Evolutionary conservation across 1,139 yeast species (phyloP).

Genomic region (Candida sp.): DNA sequence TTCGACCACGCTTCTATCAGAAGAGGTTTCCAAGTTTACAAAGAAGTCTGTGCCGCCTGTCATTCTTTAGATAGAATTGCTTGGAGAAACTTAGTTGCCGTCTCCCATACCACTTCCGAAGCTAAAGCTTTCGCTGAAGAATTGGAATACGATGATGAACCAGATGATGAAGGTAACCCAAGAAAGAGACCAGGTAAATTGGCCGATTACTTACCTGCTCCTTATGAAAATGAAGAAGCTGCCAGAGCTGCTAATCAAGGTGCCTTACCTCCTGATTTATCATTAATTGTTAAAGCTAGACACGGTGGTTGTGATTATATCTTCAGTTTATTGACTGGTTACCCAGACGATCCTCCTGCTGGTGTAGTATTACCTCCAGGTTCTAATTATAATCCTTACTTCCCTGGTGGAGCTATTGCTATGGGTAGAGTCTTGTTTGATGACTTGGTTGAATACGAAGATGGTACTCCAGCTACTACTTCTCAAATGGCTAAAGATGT

Average conservation of each 20-base stretch:
- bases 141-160: conserved; percentile 98
- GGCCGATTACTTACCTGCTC: conserved; percentile 93
- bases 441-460: conserved; percentile 96
- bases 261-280: conserved; percentile 97
- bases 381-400: conserved; percentile 97
- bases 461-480: conserved; percentile 98
- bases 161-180: conserved; percentile 99
- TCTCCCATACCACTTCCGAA: conserved; percentile 87
- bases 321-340: conserved; percentile 93
- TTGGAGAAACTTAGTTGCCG: conserved; percentile 98
- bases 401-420: conserved; percentile 99
- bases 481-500: conserved; percentile 99
- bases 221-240: conserved; percentile 97
- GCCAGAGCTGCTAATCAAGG: conserved; percentile 99
- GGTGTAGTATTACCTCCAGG: conserved; percentile 95
- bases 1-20: conserved; percentile 97
- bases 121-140: conserved; percentile 95
- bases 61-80: conserved; percentile 97
- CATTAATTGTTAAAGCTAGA: conserved; percentile 97
- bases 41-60: conserved; percentile 99
- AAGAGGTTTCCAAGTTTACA: conserved; percentile 99
- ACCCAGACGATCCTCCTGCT: conserved; percentile 98
- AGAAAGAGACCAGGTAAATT: conserved; percentile 98
- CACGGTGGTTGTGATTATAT: conserved; percentile 98
- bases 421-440: conserved; percentile 99